Evolutionary conservation across 352 stramenopile genomes (phyloP).

Genomic region (Phytophthora macrochlamydospora): DNA sequence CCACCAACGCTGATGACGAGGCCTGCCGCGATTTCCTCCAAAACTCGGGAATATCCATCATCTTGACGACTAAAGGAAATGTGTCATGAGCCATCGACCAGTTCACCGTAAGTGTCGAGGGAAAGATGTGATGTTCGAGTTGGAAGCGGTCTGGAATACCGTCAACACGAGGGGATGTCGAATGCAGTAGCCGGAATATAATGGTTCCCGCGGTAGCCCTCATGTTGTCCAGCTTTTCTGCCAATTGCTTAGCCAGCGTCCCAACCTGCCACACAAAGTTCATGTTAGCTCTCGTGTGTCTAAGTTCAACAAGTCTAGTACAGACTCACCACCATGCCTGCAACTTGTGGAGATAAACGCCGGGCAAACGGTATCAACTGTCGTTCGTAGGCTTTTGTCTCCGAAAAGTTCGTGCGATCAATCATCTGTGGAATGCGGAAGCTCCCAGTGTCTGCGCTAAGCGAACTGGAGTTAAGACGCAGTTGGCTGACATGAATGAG

Average conservation of each 20-base stretch:
- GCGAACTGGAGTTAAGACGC: not conserved
- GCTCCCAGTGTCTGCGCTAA: not conserved
- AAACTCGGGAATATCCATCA: slow-evolving; percentile 90
- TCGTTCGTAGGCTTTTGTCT: slow-evolving; percentile 1
- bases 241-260: slow-evolving; percentile 94
- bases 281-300: slow-evolving; percentile 10
- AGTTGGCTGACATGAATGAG: slow-evolving; percentile 46
- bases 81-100: slow-evolving; percentile 88
- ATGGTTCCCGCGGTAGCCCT: slow-evolving; percentile 88
- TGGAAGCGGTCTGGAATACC: slow-evolving; percentile 77
- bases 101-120: slow-evolving; percentile 57
- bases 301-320: not conserved
- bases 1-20: slow-evolving; percentile 95
- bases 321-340: slow-evolving; percentile 44
- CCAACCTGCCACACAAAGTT: slow-evolving; percentile 57
- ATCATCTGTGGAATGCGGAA: slow-evolving; percentile 34
- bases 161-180: slow-evolving; percentile 62
- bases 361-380: slow-evolving; percentile 36
- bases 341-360: slow-evolving; percentile 46
- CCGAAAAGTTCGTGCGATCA: slow-evolving; percentile 21
- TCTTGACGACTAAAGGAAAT: slow-evolving; percentile 89
- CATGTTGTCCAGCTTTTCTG: slow-evolving; percentile 96
- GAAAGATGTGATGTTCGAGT: slow-evolving; percentile 75
- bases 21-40: slow-evolving; percentile 84
- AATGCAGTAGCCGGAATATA: slow-evolving; percentile 87